Evolutionary conservation across 345 rosid species (phyloP).

Genomic region (Salix dunnii): DNA sequence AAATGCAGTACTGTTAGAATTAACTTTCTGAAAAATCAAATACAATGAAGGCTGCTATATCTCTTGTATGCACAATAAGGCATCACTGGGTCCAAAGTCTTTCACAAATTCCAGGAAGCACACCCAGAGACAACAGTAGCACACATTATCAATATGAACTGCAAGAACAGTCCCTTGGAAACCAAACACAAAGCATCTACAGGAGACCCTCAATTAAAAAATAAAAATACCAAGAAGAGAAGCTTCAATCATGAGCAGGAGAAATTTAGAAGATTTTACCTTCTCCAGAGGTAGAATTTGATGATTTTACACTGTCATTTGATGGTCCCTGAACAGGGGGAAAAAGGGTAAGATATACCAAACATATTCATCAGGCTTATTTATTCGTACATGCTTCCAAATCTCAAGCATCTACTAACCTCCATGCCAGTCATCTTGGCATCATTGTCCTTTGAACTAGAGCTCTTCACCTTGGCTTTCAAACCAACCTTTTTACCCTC

Average conservation of each 20-base stretch:
- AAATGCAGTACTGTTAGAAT: neutral
- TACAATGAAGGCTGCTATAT: neutral
- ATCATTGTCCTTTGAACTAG: slow-evolving; percentile 55
- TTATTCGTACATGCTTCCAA: neutral
- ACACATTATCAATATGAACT: neutral
- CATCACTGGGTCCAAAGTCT: neutral
- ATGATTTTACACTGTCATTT: slow-evolving; percentile 58
- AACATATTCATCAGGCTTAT: neutral
- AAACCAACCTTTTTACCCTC: slow-evolving; percentile 86
- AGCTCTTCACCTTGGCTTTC: slow-evolving; percentile 44
- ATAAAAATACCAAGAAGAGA: neutral
- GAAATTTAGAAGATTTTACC: slow-evolving; percentile 39
- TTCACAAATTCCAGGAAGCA: neutral
- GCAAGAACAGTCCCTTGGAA: neutral
- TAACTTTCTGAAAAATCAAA: neutral
- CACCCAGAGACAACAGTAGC: neutral
- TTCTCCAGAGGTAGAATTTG: slow-evolving; percentile 45
- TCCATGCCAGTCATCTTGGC: slow-evolving; percentile 75
- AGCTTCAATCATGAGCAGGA: neutral
- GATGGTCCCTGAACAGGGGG: slow-evolving; percentile 57
- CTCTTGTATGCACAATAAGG: neutral
- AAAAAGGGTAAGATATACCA: slow-evolving; percentile 1
- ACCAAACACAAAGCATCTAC: neutral
- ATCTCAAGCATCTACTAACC: slow-evolving; percentile 37
- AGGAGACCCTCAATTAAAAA: neutral